phyloP scores from a whole-genome alignment of 768 basidiomycete species.

The Lentinula aciculospora region DNA sequence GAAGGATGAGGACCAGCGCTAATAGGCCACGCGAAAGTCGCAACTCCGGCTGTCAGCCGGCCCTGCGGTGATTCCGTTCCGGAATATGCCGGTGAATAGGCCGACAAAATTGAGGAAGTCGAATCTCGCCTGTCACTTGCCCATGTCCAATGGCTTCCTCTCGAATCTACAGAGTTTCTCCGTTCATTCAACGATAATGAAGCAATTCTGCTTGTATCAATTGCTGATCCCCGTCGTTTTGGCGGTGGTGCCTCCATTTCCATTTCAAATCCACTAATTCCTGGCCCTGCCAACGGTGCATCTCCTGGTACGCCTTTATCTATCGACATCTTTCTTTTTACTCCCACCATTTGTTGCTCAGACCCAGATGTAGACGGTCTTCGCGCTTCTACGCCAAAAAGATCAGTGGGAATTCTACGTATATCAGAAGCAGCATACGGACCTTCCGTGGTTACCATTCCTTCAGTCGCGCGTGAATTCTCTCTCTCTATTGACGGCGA shows the following conservation, averaged over 20 bases:
- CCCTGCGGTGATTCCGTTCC: conserved; percentile 58
- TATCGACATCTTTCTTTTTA: conserved; percentile 79
- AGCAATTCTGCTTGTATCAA: conserved; percentile 73
- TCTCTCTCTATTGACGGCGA: conserved; percentile 45
- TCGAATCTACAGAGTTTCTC: conserved; percentile 69
- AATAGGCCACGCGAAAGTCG: conserved; percentile 66
- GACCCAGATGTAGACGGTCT: background rate
- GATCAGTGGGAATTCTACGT: conserved; percentile 30
- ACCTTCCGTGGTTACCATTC: conserved; percentile 3
- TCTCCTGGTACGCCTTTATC: conserved; percentile 62
- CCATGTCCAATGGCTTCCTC: conserved; percentile 44
- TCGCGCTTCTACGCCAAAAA: conserved; percentile 52
- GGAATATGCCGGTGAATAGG: conserved; percentile 49
- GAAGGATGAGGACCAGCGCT: conserved; percentile 25
- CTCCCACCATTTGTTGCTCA: conserved; percentile 31
- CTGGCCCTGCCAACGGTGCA: conserved; percentile 62
- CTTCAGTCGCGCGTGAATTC: background rate
- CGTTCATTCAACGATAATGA: conserved; percentile 75
- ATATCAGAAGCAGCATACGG: conserved; percentile 1
- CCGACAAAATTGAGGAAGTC: conserved; percentile 63
- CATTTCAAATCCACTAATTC: conserved; percentile 52
- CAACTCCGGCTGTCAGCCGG: conserved; percentile 53
- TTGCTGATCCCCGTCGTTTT: conserved; percentile 79
- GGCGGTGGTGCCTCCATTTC: conserved; percentile 64
- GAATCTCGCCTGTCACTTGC: conserved; percentile 69